These are phyloP conservation scores for Auricularia auricula-judae DNA, from an alignment of 768 basidiomycete genomes.

Conservation along the genomic window DNA sequence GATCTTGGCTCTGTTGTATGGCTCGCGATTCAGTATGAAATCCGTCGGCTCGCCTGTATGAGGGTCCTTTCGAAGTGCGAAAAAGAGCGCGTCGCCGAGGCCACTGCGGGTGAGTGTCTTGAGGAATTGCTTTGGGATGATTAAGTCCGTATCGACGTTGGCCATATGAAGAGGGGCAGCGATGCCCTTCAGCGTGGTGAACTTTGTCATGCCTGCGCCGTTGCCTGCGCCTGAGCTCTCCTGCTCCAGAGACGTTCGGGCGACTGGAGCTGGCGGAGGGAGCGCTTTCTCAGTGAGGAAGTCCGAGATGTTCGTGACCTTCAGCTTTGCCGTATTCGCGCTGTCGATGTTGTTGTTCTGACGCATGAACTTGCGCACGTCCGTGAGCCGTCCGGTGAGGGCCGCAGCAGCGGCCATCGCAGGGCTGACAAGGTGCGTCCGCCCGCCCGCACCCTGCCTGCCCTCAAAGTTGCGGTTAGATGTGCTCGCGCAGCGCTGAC, in stretches of 20 bases:
- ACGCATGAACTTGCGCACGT: constrained; percentile 68
- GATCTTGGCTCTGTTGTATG: constrained; percentile 65
- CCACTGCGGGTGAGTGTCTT: constrained; percentile 88
- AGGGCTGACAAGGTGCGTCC: constrained; percentile 81
- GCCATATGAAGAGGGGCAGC: constrained; percentile 68
- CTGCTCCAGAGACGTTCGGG: constrained; percentile 30
- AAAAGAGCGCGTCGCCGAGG: constrained; percentile 77
- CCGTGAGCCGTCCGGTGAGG: constrained; percentile 72
- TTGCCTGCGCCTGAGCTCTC: background rate
- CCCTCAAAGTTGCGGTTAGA: constrained; percentile 66
- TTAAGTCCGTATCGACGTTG: constrained; percentile 89
- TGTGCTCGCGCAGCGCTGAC: constrained; percentile 81
- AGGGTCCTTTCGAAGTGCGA: constrained; percentile 62
- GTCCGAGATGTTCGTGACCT: constrained; percentile 58
- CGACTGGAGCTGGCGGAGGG: constrained; percentile 27
- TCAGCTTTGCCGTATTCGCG: constrained; percentile 42
- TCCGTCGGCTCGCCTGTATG: constrained; percentile 71
- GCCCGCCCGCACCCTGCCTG: constrained; percentile 68
- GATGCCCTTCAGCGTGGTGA: constrained; percentile 60
- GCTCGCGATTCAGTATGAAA: constrained; percentile 74
- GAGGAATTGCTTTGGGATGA: constrained; percentile 89
- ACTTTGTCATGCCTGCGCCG: constrained; percentile 33
- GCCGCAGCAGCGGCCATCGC: constrained; percentile 95
- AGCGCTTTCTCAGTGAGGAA: constrained; percentile 53
- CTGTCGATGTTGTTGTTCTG: constrained; percentile 25